These are phyloP conservation scores for Saccharum hybrid DNA, from an alignment of 202 grass and related monocot species.

Conservation along the genomic window DNA sequence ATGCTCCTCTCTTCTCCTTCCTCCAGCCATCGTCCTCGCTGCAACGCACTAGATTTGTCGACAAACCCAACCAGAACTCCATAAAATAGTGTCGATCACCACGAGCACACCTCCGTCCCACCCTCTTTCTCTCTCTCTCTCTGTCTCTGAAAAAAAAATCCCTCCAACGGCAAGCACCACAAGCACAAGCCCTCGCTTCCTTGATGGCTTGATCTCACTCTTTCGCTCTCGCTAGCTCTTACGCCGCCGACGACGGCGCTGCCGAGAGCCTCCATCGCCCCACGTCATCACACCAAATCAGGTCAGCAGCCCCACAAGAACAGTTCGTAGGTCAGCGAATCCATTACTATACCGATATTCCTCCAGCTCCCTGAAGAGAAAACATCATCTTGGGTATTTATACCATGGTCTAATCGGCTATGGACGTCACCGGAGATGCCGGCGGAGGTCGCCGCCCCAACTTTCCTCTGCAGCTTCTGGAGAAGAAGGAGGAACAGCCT, in stretches of 20 bases:
- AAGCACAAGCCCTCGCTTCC: slow-evolving; percentile 29
- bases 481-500: slow-evolving; percentile 78
- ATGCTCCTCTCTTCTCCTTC: slow-evolving; percentile 34
- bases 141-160: slow-evolving; percentile 26
- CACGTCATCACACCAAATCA: slow-evolving; percentile 49
- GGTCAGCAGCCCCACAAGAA: slow-evolving; percentile 41
- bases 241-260: slow-evolving; percentile 38
- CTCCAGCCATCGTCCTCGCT: slow-evolving; percentile 43
- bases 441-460: slow-evolving; percentile 54
- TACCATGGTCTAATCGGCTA: slow-evolving; percentile 53
- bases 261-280: background rate
- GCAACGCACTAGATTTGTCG: slow-evolving; percentile 39
- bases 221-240: slow-evolving; percentile 32
- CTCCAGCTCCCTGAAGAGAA: slow-evolving; percentile 6
- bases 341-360: slow-evolving; percentile 16
- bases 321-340: slow-evolving; percentile 37
- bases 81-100: slow-evolving; percentile 63
- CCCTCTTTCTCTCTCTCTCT: background rate
- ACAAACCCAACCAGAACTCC: slow-evolving; percentile 54
- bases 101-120: background rate
- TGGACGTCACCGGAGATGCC: slow-evolving; percentile 51
- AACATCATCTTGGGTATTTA: slow-evolving; percentile 16
- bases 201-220: slow-evolving; percentile 34
- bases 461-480: slow-evolving; percentile 79
- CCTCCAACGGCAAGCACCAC: background rate